phyloP scores from a whole-genome alignment of 2,329 filamentous ascomycete genomes.

The Cercospora nicotianae region DNA sequence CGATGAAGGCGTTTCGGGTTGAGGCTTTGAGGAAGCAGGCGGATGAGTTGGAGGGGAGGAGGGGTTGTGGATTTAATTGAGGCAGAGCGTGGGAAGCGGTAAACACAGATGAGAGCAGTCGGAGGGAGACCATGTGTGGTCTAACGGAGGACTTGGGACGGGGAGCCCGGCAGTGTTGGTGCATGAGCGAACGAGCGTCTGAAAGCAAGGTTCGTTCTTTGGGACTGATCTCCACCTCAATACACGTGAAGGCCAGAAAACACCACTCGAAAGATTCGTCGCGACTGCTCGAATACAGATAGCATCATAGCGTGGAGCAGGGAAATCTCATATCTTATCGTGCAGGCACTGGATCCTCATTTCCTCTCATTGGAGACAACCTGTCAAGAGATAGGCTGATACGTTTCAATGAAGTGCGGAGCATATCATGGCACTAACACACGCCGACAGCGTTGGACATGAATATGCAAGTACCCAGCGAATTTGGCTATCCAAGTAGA shows the following conservation, averaged over 20 bases:
- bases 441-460: not conserved
- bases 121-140: not conserved
- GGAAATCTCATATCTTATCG: not conserved
- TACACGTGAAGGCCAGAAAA: not conserved
- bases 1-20: conserved; percentile 62
- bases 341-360: not conserved
- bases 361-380: not conserved
- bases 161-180: not conserved
- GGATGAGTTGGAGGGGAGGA: conserved; percentile 52
- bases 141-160: not conserved
- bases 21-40: conserved; percentile 64
- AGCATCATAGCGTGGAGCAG: not conserved
- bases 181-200: not conserved
- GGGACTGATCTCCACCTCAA: not conserved
- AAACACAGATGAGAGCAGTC: too few relatives aligned
- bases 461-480: not conserved
- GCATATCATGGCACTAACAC: not conserved
- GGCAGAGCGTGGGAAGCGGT: too few relatives aligned
- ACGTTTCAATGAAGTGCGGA: too few relatives aligned
- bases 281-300: not conserved
- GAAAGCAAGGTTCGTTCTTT: not conserved
- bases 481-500: not conserved
- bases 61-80: not conserved
- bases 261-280: not conserved
- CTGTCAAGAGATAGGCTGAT: too few relatives aligned